These are phyloP conservation scores for Neonectria punicea DNA, from an alignment of 2,329 filamentous ascomycete species.

Conservation along the genomic window DNA sequence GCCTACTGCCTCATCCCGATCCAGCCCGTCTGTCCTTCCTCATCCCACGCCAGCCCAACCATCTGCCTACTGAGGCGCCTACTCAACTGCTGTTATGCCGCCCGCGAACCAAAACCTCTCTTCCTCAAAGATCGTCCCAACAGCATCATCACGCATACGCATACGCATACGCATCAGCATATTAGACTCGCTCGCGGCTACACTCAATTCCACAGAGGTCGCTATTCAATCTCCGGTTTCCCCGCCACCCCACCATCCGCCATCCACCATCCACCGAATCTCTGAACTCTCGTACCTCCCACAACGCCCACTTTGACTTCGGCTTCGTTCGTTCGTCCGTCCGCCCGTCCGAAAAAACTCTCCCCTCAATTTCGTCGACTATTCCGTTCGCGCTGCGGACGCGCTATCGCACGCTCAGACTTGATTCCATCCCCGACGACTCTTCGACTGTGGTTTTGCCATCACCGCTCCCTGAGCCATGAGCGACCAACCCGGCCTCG, in stretches of 20 bases:
- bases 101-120: background rate
- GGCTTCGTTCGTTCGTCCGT: background rate
- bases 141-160: background rate
- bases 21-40: slow-evolving; percentile 21
- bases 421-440: background rate
- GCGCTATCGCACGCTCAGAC: background rate
- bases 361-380: background rate
- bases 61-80: background rate
- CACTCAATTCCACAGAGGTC: background rate
- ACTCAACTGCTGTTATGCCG: background rate
- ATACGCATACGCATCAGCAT: background rate
- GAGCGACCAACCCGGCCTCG: slow-evolving; percentile 6
- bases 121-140: background rate
- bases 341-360: slow-evolving; percentile 14
- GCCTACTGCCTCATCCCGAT: slow-evolving; percentile 30
- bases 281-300: background rate
- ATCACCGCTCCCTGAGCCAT: background rate
- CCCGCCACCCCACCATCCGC: slow-evolving; percentile 8
- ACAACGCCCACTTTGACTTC: background rate
- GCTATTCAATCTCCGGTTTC: background rate
- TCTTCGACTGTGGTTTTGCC: background rate
- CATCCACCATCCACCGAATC: background rate
- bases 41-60: background rate
- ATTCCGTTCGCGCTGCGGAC: slow-evolving; percentile 4
- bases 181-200: background rate